A percentile compares a stretch with the other conserved stretches of the same genome.
These are phyloP conservation scores for Suillus subluteus DNA, from an alignment of 768 basidiomycete genomes.

Conservation along the genomic window DNA sequence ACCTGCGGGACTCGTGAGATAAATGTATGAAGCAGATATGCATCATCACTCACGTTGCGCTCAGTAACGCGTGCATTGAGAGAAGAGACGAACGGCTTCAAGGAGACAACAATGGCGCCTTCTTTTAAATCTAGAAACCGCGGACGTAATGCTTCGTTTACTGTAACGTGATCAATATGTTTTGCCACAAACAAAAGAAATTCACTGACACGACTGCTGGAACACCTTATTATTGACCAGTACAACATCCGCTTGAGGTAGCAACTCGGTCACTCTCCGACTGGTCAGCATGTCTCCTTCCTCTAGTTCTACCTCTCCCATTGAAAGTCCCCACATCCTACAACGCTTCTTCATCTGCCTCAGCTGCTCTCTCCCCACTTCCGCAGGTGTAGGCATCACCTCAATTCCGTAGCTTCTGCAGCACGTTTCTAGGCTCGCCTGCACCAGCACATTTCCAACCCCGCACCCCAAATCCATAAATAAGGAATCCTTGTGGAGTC, in stretches of 20 bases:
- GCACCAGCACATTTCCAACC: constrained; percentile 83
- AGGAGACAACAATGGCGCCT: constrained; percentile 85
- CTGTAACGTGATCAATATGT: constrained; percentile 38
- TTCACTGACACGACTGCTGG: constrained; percentile 63
- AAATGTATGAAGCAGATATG: constrained; percentile 1
- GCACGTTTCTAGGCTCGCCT: constrained; percentile 80
- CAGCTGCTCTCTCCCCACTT: constrained; percentile 76
- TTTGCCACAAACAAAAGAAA: constrained; percentile 5
- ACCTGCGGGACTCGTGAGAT: constrained; percentile 44
- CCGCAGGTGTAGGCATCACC: constrained; percentile 76
- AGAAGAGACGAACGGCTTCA: constrained; percentile 83
- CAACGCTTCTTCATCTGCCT: constrained; percentile 76
- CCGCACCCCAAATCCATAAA: constrained; percentile 89
- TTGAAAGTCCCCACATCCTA: constrained; percentile 87
- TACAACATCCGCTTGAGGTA: constrained; percentile 87
- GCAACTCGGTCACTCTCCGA: constrained; percentile 63
- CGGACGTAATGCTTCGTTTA: constrained; percentile 85
- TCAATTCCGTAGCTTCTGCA: constrained; percentile 82
- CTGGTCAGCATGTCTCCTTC: constrained; percentile 87
- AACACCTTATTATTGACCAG: constrained; percentile 91
- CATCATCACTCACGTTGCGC: constrained; percentile 62
- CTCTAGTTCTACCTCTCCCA: constrained; percentile 77
- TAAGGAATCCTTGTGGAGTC: constrained; percentile 55
- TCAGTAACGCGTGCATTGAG: constrained; percentile 76
- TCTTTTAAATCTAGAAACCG: constrained; percentile 96